Evolutionary conservation across 2,329 filamentous ascomycete species (phyloP).

Genomic region (Epichloe gansuensis): DNA sequence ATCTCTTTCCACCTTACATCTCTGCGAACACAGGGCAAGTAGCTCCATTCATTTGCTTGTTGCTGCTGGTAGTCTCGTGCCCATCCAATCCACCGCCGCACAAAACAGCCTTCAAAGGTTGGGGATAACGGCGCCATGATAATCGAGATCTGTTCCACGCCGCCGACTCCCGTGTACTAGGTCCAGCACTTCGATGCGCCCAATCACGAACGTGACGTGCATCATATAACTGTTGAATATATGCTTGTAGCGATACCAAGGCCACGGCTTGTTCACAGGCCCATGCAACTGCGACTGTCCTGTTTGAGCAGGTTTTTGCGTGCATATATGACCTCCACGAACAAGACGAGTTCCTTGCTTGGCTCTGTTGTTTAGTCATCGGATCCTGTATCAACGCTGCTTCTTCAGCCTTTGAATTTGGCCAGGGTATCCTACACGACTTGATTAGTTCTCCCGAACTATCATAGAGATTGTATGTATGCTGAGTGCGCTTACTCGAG

Average conservation of each 20-base stretch:
- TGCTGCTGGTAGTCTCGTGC: constrained; percentile 13
- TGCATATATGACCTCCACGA: background rate
- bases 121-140: background rate
- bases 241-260: background rate
- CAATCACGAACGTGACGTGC: background rate
- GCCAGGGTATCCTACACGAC: constrained; percentile 46
- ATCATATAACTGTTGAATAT: background rate
- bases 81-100: background rate
- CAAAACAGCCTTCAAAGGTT: background rate
- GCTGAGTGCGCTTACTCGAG: constrained; percentile 42
- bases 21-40: background rate
- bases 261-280: background rate
- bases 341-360: background rate
- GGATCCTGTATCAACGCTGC: background rate
- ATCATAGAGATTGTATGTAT: background rate
- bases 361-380: background rate
- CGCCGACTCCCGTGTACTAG: background rate
- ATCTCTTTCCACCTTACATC: background rate
- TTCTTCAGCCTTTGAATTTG: constrained; percentile 54
- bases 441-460: background rate
- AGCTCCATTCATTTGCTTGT: background rate
- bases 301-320: background rate
- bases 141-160: background rate
- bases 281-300: background rate
- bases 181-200: background rate